These are phyloP conservation scores for Tolypocladium cylindrosporum DNA, from an alignment of 2,329 filamentous ascomycete genomes.

Conservation along the genomic window DNA sequence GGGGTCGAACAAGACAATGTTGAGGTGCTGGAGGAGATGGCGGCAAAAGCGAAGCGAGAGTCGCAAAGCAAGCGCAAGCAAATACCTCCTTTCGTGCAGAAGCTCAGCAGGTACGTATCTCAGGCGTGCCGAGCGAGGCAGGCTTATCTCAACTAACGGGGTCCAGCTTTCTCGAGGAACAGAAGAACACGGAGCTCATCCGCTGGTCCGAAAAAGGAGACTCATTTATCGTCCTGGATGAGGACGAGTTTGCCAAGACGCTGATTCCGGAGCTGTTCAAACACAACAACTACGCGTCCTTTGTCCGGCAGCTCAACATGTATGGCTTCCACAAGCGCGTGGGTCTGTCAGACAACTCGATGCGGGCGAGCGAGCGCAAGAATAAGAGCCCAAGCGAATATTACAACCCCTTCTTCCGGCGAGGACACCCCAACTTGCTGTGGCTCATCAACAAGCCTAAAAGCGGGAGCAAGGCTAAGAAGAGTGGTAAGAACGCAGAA, in stretches of 20 bases:
- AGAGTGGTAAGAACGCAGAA: slow-evolving; percentile 55
- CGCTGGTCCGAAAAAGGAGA: slow-evolving; percentile 95
- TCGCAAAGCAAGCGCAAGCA: slow-evolving; percentile 85
- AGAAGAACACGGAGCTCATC: slow-evolving; percentile 88
- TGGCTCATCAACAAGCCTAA: slow-evolving; percentile 97
- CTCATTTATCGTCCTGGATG: slow-evolving; percentile 92
- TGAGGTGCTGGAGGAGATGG: slow-evolving; percentile 69
- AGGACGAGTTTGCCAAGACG: slow-evolving; percentile 96
- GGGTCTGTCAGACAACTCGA: slow-evolving; percentile 88
- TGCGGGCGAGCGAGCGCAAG: slow-evolving; percentile 93
- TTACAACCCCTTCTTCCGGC: slow-evolving; percentile 91
- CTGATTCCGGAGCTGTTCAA: slow-evolving; percentile 98
- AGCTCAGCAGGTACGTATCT: slow-evolving; percentile 77
- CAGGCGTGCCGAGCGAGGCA: not conserved
- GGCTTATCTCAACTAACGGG: not conserved
- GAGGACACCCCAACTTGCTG: slow-evolving; percentile 80
- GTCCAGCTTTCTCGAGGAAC: slow-evolving; percentile 78
- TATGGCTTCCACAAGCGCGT: slow-evolving; percentile 97
- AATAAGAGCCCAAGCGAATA: slow-evolving; percentile 98
- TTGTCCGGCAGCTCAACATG: slow-evolving; percentile 91
- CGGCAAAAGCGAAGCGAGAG: slow-evolving; percentile 74
- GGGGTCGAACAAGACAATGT: slow-evolving; percentile 56
- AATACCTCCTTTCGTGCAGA: slow-evolving; percentile 96
- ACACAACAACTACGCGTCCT: slow-evolving; percentile 96
- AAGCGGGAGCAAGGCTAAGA: slow-evolving; percentile 53